These are phyloP conservation scores for Ogataea siamensis DNA, from an alignment of 805 yeast species.

Conservation along the genomic window DNA sequence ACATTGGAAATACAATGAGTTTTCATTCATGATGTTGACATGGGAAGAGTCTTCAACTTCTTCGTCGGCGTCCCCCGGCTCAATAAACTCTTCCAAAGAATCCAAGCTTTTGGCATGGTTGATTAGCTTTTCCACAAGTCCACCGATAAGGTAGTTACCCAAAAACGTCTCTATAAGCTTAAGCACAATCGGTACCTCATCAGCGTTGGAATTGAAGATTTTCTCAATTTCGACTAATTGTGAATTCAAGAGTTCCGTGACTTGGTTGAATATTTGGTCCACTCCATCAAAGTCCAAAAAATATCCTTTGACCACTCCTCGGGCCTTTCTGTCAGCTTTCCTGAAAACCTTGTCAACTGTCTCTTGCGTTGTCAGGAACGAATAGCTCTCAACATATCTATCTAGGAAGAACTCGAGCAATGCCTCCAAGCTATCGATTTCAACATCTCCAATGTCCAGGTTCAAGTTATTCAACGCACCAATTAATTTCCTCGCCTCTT, in stretches of 20 bases:
- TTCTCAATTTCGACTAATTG: slow-evolving; percentile 31
- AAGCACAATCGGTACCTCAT: slow-evolving; percentile 35
- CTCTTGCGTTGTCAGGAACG: slow-evolving; percentile 25
- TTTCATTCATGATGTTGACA: slow-evolving; percentile 34
- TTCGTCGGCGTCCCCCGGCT: background rate
- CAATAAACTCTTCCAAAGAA: slow-evolving; percentile 9
- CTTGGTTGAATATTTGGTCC: slow-evolving; percentile 26
- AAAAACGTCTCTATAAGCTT: slow-evolving; percentile 36
- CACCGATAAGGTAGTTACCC: slow-evolving; percentile 36
- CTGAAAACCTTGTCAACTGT: slow-evolving; percentile 22
- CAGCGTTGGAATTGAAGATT: slow-evolving; percentile 28
- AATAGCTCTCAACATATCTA: slow-evolving; percentile 31
- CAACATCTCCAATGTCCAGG: slow-evolving; percentile 33
- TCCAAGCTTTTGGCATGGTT: slow-evolving; percentile 35
- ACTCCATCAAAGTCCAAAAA: slow-evolving; percentile 23
- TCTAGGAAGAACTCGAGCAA: slow-evolving; percentile 35
- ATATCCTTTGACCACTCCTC: slow-evolving; percentile 33
- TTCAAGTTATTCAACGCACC: slow-evolving; percentile 25
- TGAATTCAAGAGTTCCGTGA: slow-evolving; percentile 20
- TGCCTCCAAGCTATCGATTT: slow-evolving; percentile 35
- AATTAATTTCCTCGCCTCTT: slow-evolving; percentile 33
- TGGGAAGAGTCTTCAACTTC: slow-evolving; percentile 7
- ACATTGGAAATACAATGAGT: slow-evolving; percentile 36
- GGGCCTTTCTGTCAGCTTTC: slow-evolving; percentile 5
- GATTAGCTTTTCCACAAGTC: slow-evolving; percentile 33